These are phyloP conservation scores for Geranium rotundifolium DNA, from an alignment of 345 rosid genomes.

Conservation along the genomic window DNA sequence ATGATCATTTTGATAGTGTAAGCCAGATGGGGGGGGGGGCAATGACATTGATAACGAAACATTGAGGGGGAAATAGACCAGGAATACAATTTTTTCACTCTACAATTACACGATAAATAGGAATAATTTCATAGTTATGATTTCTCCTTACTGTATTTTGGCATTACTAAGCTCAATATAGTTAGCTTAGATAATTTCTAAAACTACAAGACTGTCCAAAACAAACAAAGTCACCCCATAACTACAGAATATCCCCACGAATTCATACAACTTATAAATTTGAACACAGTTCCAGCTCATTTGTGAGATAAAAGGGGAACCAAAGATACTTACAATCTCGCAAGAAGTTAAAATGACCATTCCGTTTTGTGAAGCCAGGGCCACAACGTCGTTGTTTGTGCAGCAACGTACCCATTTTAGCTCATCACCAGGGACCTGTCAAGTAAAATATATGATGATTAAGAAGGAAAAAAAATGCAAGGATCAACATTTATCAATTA, in stretches of 20 bases:
- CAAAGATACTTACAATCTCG: conserved; percentile 43
- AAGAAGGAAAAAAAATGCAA: conserved; percentile 3
- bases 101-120: too few relatives aligned
- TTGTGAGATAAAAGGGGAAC: neutral
- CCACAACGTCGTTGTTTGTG: conserved; percentile 78
- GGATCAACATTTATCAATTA: neutral
- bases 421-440: conserved; percentile 86
- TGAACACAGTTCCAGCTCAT: too few relatives aligned
- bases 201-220: too few relatives aligned
- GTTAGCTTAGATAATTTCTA: too few relatives aligned
- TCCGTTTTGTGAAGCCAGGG: conserved; percentile 96
- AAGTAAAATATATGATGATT: conserved; percentile 6
- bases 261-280: too few relatives aligned
- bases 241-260: too few relatives aligned
- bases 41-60: neutral
- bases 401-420: conserved; percentile 91
- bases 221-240: too few relatives aligned
- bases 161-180: too few relatives aligned
- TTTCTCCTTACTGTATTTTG: too few relatives aligned
- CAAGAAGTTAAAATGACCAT: conserved; percentile 78
- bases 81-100: neutral
- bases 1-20: too few relatives aligned
- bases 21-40: neutral
- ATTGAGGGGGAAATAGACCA: neutral
- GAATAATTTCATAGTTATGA: too few relatives aligned